These are phyloP conservation scores for Strobilomyces confusus DNA, from an alignment of 768 basidiomycete species.

Conservation along the genomic window DNA sequence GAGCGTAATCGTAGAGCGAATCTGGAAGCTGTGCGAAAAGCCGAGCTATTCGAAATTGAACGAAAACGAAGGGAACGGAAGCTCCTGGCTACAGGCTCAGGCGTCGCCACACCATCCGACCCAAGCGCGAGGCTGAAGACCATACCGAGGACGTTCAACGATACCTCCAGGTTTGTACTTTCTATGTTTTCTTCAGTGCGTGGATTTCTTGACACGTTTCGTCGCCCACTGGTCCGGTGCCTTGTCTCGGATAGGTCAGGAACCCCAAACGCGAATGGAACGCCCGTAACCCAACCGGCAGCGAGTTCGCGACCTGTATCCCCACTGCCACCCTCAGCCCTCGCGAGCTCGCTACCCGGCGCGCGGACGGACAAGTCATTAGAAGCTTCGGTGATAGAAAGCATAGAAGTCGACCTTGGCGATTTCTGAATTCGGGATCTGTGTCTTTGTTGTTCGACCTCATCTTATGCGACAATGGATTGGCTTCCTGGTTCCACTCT, in stretches of 20 bases:
- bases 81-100: conserved; percentile 38
- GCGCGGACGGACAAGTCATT: conserved; percentile 41
- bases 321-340: conserved; percentile 29
- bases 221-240: conserved; percentile 7
- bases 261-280: conserved; percentile 50
- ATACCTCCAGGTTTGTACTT: conserved; percentile 55
- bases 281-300: conserved; percentile 33
- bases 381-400: conserved; percentile 57
- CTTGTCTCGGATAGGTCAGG: conserved; percentile 23
- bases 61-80: conserved; percentile 68
- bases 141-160: conserved; percentile 52
- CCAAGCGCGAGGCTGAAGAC: conserved; percentile 69
- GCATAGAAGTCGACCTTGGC: conserved; percentile 72
- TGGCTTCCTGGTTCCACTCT: not conserved
- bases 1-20: conserved; percentile 88
- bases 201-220: conserved; percentile 21
- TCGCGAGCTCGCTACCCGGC: conserved; percentile 23
- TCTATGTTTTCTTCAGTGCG: conserved; percentile 4
- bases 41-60: conserved; percentile 68
- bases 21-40: conserved; percentile 70
- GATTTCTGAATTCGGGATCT: conserved; percentile 50
- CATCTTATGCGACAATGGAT: not conserved
- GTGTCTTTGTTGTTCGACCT: conserved; percentile 2
- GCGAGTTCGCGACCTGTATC: conserved; percentile 33
- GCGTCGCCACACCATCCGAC: conserved; percentile 44